Conservation (phyloP, 176 grass and related monocot species). For the Zea luxurians region DNA sequence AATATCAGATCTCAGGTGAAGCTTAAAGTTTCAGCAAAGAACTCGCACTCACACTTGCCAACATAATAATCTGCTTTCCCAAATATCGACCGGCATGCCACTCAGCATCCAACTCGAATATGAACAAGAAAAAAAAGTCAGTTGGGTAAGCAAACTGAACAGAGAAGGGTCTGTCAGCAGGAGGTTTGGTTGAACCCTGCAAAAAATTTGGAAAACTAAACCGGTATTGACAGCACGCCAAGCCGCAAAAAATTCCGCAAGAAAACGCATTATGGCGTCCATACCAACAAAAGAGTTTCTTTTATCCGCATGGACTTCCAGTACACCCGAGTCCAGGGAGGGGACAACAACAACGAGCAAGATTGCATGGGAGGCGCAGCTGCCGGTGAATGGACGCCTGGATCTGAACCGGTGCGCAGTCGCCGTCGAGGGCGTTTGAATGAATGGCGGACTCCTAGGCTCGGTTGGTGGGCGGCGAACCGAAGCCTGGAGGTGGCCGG, state of each 20-base stretch:
- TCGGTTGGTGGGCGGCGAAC: background rate
- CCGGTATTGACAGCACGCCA: background rate
- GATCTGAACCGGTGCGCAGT: conserved; percentile 19
- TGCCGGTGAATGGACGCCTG: conserved; percentile 12
- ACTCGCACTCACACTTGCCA: conserved; percentile 6
- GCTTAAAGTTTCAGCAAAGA: conserved; percentile 37
- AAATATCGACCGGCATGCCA: background rate
- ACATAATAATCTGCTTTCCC: conserved; percentile 40
- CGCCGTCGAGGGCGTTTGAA: background rate
- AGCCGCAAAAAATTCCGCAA: background rate
- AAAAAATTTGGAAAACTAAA: background rate
- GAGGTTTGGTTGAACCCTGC: background rate
- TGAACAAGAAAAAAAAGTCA: background rate
- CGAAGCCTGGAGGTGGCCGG: background rate
- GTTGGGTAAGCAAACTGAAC: background rate
- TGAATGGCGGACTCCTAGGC: background rate
- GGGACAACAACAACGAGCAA: background rate
- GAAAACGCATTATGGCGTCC: background rate
- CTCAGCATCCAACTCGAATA: background rate
- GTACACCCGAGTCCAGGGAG: background rate
- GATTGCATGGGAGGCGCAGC: background rate
- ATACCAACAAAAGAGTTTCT: background rate
- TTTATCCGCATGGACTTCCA: background rate
- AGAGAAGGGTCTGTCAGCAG: background rate
- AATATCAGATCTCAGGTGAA: conserved; percentile 34